These are phyloP conservation scores for Rauvolfia tetraphylla DNA, from an alignment of 257 asterid genomes.

Conservation along the genomic window DNA sequence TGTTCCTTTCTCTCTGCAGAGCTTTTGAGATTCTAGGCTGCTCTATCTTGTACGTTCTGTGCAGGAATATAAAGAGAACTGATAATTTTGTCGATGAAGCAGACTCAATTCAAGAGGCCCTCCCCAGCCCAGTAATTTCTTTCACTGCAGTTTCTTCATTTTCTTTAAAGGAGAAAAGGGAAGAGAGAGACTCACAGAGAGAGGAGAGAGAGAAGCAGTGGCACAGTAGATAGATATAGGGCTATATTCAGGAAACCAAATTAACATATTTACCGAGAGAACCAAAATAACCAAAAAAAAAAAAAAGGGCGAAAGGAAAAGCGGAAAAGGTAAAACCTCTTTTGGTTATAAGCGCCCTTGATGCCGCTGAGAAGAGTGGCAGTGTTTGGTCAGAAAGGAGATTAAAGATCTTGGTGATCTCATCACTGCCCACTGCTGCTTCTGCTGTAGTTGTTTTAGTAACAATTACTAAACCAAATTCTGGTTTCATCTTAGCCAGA, in stretches of 20 bases:
- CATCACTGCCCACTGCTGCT: conserved; percentile 33
- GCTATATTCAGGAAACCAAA: conserved; percentile 2
- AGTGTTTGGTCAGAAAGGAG: conserved; percentile 82
- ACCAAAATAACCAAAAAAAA: neutral
- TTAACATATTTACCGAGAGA: no score
- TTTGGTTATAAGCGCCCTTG: conserved; percentile 35
- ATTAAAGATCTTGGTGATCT: conserved; percentile 59
- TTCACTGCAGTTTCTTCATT: conserved; percentile 10
- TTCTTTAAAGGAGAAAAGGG: neutral
- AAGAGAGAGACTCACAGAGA: neutral
- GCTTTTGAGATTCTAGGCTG: conserved; percentile 25
- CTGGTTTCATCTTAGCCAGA: conserved; percentile 14
- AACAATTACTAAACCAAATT: conserved; percentile 33
- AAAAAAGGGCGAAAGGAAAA: neutral
- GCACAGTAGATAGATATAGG: conserved; percentile 1
- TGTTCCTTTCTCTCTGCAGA: conserved; percentile 16
- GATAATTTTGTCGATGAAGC: conserved; percentile 10
- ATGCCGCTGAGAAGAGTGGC: conserved; percentile 57
- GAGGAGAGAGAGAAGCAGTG: neutral
- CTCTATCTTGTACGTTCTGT: conserved; percentile 18
- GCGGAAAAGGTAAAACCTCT: conserved; percentile 13
- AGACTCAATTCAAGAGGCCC: conserved; percentile 20
- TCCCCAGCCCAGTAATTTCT: conserved; percentile 10
- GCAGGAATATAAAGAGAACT: conserved; percentile 15
- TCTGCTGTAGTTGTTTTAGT: conserved; percentile 29